A percentile compares a stretch with the other conserved stretches of the same genome.
phyloP scores from a whole-genome alignment of 768 basidiomycete genomes.

The Rhizopogon vesiculosus region DNA sequence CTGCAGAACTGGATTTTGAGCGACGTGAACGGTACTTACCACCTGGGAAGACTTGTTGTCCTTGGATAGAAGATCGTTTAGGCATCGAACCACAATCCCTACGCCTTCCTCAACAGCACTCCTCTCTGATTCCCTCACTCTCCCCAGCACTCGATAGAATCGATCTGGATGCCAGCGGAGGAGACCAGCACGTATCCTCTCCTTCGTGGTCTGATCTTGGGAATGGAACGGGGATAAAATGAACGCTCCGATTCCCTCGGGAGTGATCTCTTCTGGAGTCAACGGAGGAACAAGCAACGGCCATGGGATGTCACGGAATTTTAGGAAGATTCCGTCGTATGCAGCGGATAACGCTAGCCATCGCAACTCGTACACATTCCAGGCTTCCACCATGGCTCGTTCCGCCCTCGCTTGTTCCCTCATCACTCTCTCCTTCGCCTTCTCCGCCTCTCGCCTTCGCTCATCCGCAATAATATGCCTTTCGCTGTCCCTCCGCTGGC shows the following conservation, averaged over 20 bases:
- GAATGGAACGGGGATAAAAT: slow-evolving; percentile 67
- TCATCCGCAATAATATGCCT: slow-evolving; percentile 44
- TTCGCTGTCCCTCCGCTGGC: slow-evolving; percentile 46
- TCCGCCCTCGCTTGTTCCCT: slow-evolving; percentile 38
- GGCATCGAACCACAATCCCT: slow-evolving; percentile 58
- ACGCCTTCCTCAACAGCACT: slow-evolving; percentile 55
- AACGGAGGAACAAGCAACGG: slow-evolving; percentile 45
- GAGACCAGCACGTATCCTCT: slow-evolving; percentile 61
- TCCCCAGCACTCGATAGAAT: slow-evolving; percentile 52
- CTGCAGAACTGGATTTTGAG: not conserved
- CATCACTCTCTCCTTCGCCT: slow-evolving; percentile 37
- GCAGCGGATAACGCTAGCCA: slow-evolving; percentile 52
- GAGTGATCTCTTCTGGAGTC: slow-evolving; percentile 44
- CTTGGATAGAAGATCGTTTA: slow-evolving; percentile 60
- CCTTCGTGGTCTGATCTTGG: slow-evolving; percentile 49
- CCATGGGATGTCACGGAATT: slow-evolving; percentile 71
- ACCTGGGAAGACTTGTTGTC: slow-evolving; percentile 19
- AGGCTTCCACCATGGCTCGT: slow-evolving; percentile 47
- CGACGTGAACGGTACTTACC: slow-evolving; percentile 8
- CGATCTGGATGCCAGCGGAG: slow-evolving; percentile 82
- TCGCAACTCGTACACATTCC: slow-evolving; percentile 58
- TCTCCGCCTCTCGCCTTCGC: slow-evolving; percentile 30
- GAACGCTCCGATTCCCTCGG: slow-evolving; percentile 52
- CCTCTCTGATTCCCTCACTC: slow-evolving; percentile 50
- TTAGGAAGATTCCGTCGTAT: slow-evolving; percentile 35